Evolutionary conservation across 148 eudicot genomes (phyloP).

Genomic region (Talinum fruticosum): DNA sequence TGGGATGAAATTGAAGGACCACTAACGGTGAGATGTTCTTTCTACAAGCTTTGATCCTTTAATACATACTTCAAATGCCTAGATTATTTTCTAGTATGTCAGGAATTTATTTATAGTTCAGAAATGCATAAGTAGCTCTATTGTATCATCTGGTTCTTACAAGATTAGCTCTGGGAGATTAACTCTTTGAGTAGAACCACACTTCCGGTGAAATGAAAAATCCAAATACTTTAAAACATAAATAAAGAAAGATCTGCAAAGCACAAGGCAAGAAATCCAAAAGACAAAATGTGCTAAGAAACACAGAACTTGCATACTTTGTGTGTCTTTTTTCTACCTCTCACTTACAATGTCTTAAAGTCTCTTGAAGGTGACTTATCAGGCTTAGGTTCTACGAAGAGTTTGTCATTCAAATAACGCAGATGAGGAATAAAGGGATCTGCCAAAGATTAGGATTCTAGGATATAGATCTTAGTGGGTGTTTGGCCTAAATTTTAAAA

Average conservation of each 20-base stretch:
- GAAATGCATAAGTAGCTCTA: neutral
- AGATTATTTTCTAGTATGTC: neutral
- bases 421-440: too few species aligned
- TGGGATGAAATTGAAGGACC: conserved; percentile 99
- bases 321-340: too few species aligned
- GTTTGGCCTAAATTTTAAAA: too few species aligned
- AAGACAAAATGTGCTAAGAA: neutral
- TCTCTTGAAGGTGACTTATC: too few species aligned
- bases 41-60: neutral
- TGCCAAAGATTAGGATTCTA: too few species aligned
- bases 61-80: neutral
- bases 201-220: neutral
- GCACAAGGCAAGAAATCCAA: neutral
- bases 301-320: neutral
- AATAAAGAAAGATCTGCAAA: neutral
- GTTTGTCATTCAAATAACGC: too few species aligned
- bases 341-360: too few species aligned
- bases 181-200: neutral
- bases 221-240: neutral
- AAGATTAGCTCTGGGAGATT: neutral
- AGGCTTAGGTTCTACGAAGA: too few species aligned
- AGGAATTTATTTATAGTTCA: neutral
- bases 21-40: conserved; percentile 49
- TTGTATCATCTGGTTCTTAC: neutral
- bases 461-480: too few species aligned